Evolutionary conservation across 352 stramenopile species (phyloP).

Genomic region (Globisporangium cystogenes): DNA sequence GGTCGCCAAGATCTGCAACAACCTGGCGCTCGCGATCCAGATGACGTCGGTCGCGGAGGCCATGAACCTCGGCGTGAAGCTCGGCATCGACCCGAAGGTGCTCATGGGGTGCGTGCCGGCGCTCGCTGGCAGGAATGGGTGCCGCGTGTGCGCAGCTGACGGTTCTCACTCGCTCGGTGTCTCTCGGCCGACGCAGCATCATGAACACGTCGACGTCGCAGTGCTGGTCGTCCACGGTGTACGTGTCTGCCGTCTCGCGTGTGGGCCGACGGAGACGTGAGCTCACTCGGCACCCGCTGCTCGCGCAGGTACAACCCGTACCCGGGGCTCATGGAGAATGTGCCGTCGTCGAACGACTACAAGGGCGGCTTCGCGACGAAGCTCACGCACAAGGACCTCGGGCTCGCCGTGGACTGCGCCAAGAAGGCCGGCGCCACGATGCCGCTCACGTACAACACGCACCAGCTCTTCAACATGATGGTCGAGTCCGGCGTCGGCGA

Average conservation of each 20-base stretch:
- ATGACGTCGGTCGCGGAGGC: conserved; percentile 96
- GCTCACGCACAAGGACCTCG: conserved; percentile 97
- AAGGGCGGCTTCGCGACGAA: conserved; percentile 87
- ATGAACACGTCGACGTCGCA: conserved; percentile 96
- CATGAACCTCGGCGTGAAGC: conserved; percentile 93
- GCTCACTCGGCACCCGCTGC: background rate
- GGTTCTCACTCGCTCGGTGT: too few relatives aligned
- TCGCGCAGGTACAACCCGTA: conserved; percentile 89
- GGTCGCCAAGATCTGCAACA: conserved; percentile 97
- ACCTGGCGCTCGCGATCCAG: conserved; percentile 95
- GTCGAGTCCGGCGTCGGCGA: conserved; percentile 60
- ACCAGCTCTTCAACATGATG: conserved; percentile 86
- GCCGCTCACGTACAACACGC: conserved; percentile 64
- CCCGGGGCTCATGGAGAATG: conserved; percentile 87
- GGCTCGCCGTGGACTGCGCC: conserved; percentile 90
- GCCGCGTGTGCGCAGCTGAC: too few relatives aligned
- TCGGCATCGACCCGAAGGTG: conserved; percentile 94
- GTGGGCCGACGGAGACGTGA: background rate
- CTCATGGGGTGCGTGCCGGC: conserved; percentile 58
- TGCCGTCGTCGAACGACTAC: conserved; percentile 86
- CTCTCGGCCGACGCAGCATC: conserved; percentile 81
- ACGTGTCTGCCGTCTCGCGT: conserved; percentile 31
- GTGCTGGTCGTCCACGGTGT: conserved; percentile 95
- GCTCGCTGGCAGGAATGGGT: too few relatives aligned
- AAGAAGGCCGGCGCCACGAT: conserved; percentile 78